phyloP scores from a whole-genome alignment of 495 filamentous ascomycete genomes.

The Daldinia bambusicola region DNA sequence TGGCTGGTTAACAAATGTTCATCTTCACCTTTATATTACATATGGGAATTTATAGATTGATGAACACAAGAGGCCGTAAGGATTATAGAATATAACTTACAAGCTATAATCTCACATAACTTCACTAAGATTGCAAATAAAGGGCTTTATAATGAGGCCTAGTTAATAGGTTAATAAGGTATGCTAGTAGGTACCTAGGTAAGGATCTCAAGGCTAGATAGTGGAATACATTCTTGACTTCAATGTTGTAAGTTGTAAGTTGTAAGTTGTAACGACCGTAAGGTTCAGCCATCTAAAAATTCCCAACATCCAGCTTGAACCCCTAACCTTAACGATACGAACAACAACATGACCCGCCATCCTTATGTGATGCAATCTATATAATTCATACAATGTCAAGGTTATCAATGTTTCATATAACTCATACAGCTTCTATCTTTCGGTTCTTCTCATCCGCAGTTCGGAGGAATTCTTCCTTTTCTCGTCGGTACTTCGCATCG shows the following conservation, averaged over 20 bases:
- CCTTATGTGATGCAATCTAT: constrained; percentile 18
- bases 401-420: neutral
- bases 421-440: constrained; percentile 25
- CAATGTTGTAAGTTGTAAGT: neutral
- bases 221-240: too few relatives aligned
- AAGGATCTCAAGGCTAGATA: too few relatives aligned
- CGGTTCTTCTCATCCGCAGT: constrained; percentile 3
- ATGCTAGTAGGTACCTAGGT: too few relatives aligned
- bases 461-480: constrained; percentile 44
- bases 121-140: too few relatives aligned
- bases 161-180: too few relatives aligned
- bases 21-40: too few relatives aligned
- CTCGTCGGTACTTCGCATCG: constrained; percentile 37
- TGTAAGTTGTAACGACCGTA: constrained; percentile 20
- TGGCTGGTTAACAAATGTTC: too few relatives aligned
- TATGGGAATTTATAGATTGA: too few relatives aligned
- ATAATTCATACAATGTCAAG: neutral
- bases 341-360: neutral
- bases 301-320: constrained; percentile 4
- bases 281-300: constrained; percentile 21
- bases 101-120: too few relatives aligned
- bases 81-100: too few relatives aligned
- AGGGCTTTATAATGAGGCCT: too few relatives aligned
- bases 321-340: neutral
- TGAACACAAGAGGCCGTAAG: too few relatives aligned